A percentile compares a stretch with the other conserved stretches of the same genome.
These are phyloP conservation scores for Solanum pimpinellifolium DNA, from an alignment of 257 asterid species.

Conservation along the genomic window DNA sequence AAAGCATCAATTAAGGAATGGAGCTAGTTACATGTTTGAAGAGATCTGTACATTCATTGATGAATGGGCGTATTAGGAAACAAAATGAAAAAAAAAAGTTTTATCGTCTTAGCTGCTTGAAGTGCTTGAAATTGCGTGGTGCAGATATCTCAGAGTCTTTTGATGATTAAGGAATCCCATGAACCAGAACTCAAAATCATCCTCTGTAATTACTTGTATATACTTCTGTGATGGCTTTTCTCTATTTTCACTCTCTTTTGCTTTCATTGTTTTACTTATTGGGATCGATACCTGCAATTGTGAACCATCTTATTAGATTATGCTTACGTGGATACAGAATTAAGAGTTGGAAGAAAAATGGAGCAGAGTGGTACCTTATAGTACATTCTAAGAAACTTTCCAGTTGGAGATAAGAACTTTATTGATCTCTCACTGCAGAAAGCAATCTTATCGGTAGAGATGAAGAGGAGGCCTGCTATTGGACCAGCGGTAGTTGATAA, in stretches of 20 bases:
- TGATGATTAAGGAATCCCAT: neutral
- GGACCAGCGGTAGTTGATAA: too few species aligned
- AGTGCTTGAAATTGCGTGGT: neutral
- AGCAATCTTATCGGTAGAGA: too few species aligned
- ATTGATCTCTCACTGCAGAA: too few species aligned
- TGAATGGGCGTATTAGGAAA: too few species aligned
- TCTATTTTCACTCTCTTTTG: slow-evolving; percentile 11
- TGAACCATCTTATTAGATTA: neutral
- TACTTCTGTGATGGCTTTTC: slow-evolving; percentile 29
- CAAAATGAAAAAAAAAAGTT: neutral
- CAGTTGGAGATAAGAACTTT: too few species aligned
- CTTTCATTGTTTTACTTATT: slow-evolving; percentile 15
- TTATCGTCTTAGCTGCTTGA: neutral
- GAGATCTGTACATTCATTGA: neutral
- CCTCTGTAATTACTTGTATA: slow-evolving; percentile 18
- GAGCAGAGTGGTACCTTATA: too few species aligned
- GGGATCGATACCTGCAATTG: slow-evolving; percentile 22
- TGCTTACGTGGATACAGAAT: neutral
- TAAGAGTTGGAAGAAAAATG: neutral
- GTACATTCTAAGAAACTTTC: too few species aligned
- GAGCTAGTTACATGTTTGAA: neutral
- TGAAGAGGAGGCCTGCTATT: too few species aligned
- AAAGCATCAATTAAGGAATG: neutral
- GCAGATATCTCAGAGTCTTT: neutral
- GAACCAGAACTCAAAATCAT: neutral